These are phyloP conservation scores for Kappamyces sp. DNA, from an alignment of 192 early-diverging fungal species.

Conservation along the genomic window DNA sequence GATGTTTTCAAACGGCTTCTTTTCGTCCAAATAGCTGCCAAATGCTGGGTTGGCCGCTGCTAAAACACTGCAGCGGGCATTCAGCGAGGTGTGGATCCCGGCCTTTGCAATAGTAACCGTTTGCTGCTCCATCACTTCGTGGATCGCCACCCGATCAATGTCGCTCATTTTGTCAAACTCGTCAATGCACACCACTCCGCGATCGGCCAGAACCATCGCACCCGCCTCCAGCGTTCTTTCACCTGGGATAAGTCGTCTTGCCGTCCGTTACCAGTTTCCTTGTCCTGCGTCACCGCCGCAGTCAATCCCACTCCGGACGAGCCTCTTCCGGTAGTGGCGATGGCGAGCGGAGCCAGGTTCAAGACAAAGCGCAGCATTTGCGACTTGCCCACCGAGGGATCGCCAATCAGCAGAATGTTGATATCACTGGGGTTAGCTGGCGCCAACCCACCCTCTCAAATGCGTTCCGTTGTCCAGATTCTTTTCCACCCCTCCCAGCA, in stretches of 20 bases:
- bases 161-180: constrained; percentile 99
- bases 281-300: constrained; percentile 90
- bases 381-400: constrained; percentile 98
- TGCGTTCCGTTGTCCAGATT: constrained; percentile 92
- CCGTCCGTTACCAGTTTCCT: constrained; percentile 62
- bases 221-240: constrained; percentile 92
- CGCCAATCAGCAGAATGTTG: constrained; percentile 97
- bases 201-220: constrained; percentile 97
- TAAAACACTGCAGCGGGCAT: constrained; percentile 92
- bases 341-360: constrained; percentile 91
- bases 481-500: constrained; percentile 90
- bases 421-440: constrained; percentile 64
- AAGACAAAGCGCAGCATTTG: constrained; percentile 94
- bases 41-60: constrained; percentile 92
- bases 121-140: constrained; percentile 99
- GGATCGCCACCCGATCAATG: constrained; percentile 94
- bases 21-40: constrained; percentile 72
- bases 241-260: constrained; percentile 32
- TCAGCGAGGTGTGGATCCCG: constrained; percentile 96
- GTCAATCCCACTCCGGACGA: constrained; percentile 97
- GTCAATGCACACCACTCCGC: constrained; percentile 97
- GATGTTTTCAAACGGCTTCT: constrained; percentile 90
- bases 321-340: constrained; percentile 94
- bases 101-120: constrained; percentile 94
- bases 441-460: constrained; percentile 66